Evolutionary conservation across 176 grass and related monocot species (phyloP).

Genomic region (Carex littledalei): DNA sequence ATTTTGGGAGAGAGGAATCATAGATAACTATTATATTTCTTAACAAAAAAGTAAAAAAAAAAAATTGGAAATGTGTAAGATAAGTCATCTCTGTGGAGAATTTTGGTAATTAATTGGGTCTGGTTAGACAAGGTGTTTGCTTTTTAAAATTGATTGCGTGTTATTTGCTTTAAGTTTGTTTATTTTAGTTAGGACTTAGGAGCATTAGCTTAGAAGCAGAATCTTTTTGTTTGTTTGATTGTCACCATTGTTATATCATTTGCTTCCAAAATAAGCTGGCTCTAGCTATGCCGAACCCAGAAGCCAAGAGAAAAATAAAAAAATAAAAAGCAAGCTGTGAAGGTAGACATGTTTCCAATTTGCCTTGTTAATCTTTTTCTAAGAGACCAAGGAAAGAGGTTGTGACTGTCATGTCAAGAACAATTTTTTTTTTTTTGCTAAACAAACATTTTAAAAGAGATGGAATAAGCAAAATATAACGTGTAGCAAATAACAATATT

Average conservation of each 20-base stretch:
- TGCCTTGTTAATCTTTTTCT: not conserved
- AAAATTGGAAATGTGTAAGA: not conserved
- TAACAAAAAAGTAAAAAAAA: not conserved
- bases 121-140: not conserved
- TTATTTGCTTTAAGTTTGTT: conserved; percentile 6
- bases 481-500: not conserved
- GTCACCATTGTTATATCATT: not conserved
- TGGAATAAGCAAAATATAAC: not conserved
- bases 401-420: conserved; percentile 5
- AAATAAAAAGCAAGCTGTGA: not conserved
- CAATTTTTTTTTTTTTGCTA: not conserved
- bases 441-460: not conserved
- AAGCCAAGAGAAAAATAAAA: not conserved
- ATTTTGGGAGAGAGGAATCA: too few species aligned
- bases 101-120: not conserved
- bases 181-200: conserved; percentile 7
- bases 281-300: not conserved
- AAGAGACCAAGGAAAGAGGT: not conserved
- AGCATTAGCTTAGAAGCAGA: conserved; percentile 7
- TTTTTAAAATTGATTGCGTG: not conserved
- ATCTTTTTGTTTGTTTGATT: conserved; percentile 9
- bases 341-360: not conserved
- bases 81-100: not conserved
- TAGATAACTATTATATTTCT: not conserved
- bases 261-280: not conserved